These are phyloP conservation scores for Oryza coarctata DNA, from an alignment of 176 grass and related monocot species.

Conservation along the genomic window DNA sequence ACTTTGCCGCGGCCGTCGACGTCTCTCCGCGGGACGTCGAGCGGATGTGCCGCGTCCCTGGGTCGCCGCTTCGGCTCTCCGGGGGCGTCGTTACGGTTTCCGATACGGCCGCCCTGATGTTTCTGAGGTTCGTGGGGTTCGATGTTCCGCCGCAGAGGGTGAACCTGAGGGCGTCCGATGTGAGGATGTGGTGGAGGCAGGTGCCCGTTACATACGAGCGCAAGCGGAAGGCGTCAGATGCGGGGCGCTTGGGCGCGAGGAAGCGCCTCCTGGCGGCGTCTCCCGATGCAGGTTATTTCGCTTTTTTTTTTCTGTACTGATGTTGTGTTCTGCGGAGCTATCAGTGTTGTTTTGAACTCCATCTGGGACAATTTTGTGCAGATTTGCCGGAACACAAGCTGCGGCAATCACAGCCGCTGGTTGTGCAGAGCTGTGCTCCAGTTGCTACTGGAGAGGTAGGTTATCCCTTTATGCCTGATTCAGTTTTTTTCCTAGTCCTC, in stretches of 20 bases:
- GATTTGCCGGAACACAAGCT: slow-evolving; percentile 36
- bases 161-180: background rate
- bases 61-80: slow-evolving; percentile 54
- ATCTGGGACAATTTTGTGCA: slow-evolving; percentile 32
- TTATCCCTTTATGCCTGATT: background rate
- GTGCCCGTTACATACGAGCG: slow-evolving; percentile 36
- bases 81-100: slow-evolving; percentile 49
- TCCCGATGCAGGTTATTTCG: slow-evolving; percentile 42
- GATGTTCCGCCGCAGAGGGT: slow-evolving; percentile 19
- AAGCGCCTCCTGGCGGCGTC: slow-evolving; percentile 50
- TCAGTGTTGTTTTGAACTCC: slow-evolving; percentile 4
- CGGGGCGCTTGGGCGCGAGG: slow-evolving; percentile 26
- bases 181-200: slow-evolving; percentile 13
- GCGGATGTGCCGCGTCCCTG: slow-evolving; percentile 41
- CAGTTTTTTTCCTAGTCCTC: background rate
- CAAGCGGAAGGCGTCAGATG: slow-evolving; percentile 60
- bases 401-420: slow-evolving; percentile 13
- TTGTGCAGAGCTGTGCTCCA: background rate
- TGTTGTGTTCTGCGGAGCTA: background rate
- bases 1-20: background rate
- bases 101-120: slow-evolving; percentile 19
- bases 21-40: slow-evolving; percentile 36
- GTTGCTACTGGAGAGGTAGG: slow-evolving; percentile 45
- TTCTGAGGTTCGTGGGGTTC: slow-evolving; percentile 41
- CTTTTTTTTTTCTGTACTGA: slow-evolving; percentile 10